These are phyloP conservation scores for Phialemonium atrogriseum DNA, from an alignment of 2,329 filamentous ascomycete genomes.

Conservation along the genomic window DNA sequence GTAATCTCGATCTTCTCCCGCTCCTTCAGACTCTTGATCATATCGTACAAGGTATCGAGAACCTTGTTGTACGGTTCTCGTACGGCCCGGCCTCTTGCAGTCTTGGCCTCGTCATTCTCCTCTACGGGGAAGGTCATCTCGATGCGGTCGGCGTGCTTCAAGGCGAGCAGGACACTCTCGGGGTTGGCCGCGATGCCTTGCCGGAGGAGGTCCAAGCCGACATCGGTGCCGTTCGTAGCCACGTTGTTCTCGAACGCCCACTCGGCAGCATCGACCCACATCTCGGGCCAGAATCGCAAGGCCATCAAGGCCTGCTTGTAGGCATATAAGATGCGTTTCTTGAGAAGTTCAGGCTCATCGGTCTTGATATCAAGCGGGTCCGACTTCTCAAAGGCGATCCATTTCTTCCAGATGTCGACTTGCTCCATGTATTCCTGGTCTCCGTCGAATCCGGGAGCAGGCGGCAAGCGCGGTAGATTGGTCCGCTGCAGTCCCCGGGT, in stretches of 20 bases:
- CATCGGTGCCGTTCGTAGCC: constrained; percentile 47
- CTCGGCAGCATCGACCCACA: constrained; percentile 91
- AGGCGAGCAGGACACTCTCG: constrained; percentile 82
- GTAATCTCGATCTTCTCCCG: constrained; percentile 51
- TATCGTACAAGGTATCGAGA: constrained; percentile 78
- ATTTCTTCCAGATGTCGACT: constrained; percentile 82
- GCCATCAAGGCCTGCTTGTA: constrained; percentile 94
- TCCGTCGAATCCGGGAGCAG: constrained; percentile 77
- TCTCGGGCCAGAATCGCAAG: constrained; percentile 86
- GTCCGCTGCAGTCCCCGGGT: constrained; percentile 67
- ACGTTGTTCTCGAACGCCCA: constrained; percentile 81
- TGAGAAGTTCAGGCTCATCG: constrained; percentile 69
- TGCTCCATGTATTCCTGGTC: constrained; percentile 78
- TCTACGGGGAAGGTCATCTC: constrained; percentile 71
- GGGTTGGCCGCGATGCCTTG: constrained; percentile 85
- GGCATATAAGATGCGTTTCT: constrained; percentile 74
- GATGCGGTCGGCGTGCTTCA: constrained; percentile 82
- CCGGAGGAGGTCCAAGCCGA: constrained; percentile 67
- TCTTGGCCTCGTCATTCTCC: constrained; percentile 66
- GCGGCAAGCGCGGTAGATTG: constrained; percentile 73
- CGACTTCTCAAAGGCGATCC: constrained; percentile 92
- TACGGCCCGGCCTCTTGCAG: constrained; percentile 68
- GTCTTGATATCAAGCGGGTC: constrained; percentile 80
- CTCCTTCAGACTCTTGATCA: constrained; percentile 66
- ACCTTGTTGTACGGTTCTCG: constrained; percentile 77